phyloP scores from a whole-genome alignment of 2,329 filamentous ascomycete genomes.

The Ascochyta koolunga region DNA sequence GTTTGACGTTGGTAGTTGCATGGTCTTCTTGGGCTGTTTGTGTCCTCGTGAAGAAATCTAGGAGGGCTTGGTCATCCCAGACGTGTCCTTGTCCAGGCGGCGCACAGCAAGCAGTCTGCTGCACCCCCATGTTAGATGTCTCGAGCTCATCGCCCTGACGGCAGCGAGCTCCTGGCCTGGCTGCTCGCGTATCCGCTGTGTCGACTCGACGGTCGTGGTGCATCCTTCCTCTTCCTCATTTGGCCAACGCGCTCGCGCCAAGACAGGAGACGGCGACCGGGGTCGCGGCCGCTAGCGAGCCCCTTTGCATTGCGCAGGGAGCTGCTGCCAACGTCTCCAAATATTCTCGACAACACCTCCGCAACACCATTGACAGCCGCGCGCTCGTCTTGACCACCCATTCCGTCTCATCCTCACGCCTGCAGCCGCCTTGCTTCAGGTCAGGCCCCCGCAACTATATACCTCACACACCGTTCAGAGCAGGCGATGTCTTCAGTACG shows the following conservation, averaged over 20 bases:
- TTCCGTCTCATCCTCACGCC: conserved; percentile 30
- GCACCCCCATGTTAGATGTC: not conserved
- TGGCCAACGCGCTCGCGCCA: conserved; percentile 32
- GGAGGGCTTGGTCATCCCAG: too few relatives aligned
- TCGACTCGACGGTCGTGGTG: conserved; percentile 7
- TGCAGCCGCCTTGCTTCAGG: conserved; percentile 29
- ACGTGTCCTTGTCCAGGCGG: too few relatives aligned
- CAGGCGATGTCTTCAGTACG: conserved; percentile 49
- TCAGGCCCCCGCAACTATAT: conserved; percentile 23
- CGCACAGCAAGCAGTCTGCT: not conserved
- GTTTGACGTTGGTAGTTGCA: too few relatives aligned
- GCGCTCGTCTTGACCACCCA: conserved; percentile 22
- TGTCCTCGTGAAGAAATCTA: too few relatives aligned
- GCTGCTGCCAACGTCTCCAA: conserved; percentile 48
- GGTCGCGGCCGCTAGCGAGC: conserved; percentile 44
- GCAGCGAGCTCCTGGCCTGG: not conserved
- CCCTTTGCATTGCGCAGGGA: conserved; percentile 47
- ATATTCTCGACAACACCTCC: conserved; percentile 47
- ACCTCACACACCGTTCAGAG: conserved; percentile 28
- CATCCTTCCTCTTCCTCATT: conserved; percentile 24
- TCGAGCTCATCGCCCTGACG: not conserved
- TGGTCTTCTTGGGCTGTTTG: not conserved
- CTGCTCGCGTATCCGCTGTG: not conserved
- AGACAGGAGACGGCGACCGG: conserved; percentile 42
- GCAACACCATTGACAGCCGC: conserved; percentile 33